phyloP scores from a whole-genome alignment of 768 basidiomycete genomes.

The Sistotremastrum niveocremeum region DNA sequence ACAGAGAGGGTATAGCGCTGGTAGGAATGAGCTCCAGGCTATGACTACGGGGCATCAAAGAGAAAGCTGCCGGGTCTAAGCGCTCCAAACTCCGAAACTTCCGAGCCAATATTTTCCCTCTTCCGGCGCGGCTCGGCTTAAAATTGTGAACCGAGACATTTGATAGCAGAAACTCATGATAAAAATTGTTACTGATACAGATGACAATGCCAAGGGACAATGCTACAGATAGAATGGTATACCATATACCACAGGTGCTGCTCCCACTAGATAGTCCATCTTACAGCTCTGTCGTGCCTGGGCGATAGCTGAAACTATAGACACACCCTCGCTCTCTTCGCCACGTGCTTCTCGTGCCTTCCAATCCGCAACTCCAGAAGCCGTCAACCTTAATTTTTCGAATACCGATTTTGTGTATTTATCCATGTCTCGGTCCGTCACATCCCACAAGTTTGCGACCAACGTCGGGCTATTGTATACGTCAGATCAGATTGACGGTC shows the following conservation, averaged over 20 bases:
- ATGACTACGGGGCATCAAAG: too few relatives aligned
- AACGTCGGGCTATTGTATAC: conserved; percentile 58
- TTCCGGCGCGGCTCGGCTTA: too few relatives aligned
- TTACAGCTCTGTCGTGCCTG: conserved; percentile 72
- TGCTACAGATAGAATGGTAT: conserved; percentile 74
- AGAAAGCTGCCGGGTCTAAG: too few relatives aligned
- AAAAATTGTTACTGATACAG: too few relatives aligned
- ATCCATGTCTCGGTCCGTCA: conserved; percentile 95
- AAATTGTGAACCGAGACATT: too few relatives aligned
- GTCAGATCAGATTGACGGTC: not conserved
- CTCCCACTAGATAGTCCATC: conserved; percentile 86
- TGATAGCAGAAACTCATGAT: too few relatives aligned
- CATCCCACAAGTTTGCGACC: conserved; percentile 95
- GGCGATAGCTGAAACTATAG: conserved; percentile 67
- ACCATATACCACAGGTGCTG: conserved; percentile 90
- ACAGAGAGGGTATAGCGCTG: too few relatives aligned
- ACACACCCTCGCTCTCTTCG: conserved; percentile 18
- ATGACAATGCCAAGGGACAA: too few relatives aligned
- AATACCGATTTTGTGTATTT: conserved; percentile 79
- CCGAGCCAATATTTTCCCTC: too few relatives aligned
- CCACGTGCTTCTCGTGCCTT: conserved; percentile 3
- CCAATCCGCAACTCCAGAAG: conserved; percentile 13
- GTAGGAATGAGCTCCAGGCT: too few relatives aligned
- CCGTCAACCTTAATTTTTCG: conserved; percentile 45
- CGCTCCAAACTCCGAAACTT: too few relatives aligned